Conservation (phyloP, 2,329 filamentous ascomycete genomes). For the Periconia sp. region DNA sequence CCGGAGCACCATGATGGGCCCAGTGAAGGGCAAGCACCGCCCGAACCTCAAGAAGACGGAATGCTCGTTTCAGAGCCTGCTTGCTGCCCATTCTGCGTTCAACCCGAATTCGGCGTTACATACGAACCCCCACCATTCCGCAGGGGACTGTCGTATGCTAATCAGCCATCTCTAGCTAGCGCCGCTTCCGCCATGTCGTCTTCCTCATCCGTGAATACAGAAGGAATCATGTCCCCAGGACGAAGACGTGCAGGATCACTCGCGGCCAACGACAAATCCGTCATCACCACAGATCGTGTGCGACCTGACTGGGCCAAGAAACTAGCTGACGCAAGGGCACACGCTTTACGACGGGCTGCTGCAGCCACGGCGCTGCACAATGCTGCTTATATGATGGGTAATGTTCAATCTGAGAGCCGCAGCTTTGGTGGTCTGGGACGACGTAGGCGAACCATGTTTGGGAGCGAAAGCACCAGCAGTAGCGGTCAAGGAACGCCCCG, state of each 20-base stretch:
- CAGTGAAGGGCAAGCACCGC: slow-evolving; percentile 31
- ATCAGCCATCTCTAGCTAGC: slow-evolving; percentile 56
- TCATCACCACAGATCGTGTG: slow-evolving; percentile 89
- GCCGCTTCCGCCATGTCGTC: slow-evolving; percentile 78
- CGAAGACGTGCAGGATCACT: slow-evolving; percentile 68
- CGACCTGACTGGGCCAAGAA: slow-evolving; percentile 95
- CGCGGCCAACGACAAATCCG: slow-evolving; percentile 79
- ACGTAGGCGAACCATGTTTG: slow-evolving; percentile 55
- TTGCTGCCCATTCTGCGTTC: slow-evolving; percentile 91
- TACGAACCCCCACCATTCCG: slow-evolving; percentile 89
- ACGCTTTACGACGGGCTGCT: slow-evolving; percentile 82
- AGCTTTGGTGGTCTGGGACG: slow-evolving; percentile 52
- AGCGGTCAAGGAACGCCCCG: slow-evolving; percentile 50
- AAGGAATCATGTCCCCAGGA: slow-evolving; percentile 42
- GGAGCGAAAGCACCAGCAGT: slow-evolving; percentile 47
- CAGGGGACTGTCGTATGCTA: slow-evolving; percentile 73
- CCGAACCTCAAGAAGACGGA: slow-evolving; percentile 54
- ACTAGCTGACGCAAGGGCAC: slow-evolving; percentile 78
- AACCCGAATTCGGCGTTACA: slow-evolving; percentile 93
- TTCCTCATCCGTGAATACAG: slow-evolving; percentile 73
- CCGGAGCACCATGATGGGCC: slow-evolving; percentile 69
- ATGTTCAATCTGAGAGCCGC: slow-evolving; percentile 51
- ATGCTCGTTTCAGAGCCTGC: slow-evolving; percentile 88
- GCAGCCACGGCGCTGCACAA: slow-evolving; percentile 94
- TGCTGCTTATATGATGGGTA: slow-evolving; percentile 85